Percentiles rank a stretch among this genome's conserved stretches.
Conservation (phyloP, 2,329 filamentous ascomycete genomes). For the Iodosphaeria phyllophila region DNA sequence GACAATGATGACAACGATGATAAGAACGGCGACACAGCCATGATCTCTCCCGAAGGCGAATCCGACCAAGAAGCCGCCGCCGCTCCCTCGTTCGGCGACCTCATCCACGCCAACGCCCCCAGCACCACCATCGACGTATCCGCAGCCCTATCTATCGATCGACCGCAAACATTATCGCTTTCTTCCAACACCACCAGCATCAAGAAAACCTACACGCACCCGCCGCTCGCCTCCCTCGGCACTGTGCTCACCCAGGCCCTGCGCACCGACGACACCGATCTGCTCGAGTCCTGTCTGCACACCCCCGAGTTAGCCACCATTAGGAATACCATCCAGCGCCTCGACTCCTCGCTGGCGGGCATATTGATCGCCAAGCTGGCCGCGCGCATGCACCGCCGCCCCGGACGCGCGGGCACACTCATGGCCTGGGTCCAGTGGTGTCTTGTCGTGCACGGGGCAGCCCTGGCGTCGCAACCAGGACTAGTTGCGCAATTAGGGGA, state of each 20-base stretch:
- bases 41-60: conserved; percentile 14
- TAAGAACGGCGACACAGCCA: conserved; percentile 14
- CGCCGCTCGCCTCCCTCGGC: conserved; percentile 63
- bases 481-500: conserved; percentile 60
- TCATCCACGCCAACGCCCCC: conserved; percentile 53
- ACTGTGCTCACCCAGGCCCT: conserved; percentile 90
- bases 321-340: conserved; percentile 72
- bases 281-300: conserved; percentile 84
- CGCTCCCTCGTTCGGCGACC: conserved; percentile 77
- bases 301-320: conserved; percentile 60
- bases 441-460: conserved; percentile 78
- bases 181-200: conserved; percentile 22
- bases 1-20: too few relatives aligned
- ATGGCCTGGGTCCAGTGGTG: conserved; percentile 97
- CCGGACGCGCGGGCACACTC: conserved; percentile 74
- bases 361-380: conserved; percentile 68
- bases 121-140: conserved; percentile 62
- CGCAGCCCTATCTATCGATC: conserved; percentile 29
- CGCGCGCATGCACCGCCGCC: conserved; percentile 68
- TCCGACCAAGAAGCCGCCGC: conserved; percentile 29
- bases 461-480: conserved; percentile 71
- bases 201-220: conserved; percentile 33
- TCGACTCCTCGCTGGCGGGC: conserved; percentile 70
- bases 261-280: conserved; percentile 72
- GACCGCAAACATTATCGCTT: too few relatives aligned